Percentiles rank a stretch among this genome's conserved stretches.
phyloP scores from a whole-genome alignment of 2,329 filamentous ascomycete species.

The Nemania abortiva region DNA sequence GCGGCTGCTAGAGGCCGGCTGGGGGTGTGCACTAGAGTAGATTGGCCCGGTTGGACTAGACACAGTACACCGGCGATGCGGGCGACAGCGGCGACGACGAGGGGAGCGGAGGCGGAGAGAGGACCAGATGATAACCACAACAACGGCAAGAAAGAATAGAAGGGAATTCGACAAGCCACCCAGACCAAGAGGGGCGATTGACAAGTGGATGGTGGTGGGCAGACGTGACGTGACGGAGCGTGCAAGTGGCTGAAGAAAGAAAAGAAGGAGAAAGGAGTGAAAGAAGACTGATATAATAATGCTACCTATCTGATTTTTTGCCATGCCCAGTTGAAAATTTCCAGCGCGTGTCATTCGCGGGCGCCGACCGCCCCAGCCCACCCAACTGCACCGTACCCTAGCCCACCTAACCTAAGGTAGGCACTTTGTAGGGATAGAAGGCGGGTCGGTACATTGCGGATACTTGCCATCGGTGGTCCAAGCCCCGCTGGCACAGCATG shows the following conservation, averaged over 20 bases:
- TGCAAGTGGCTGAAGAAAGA: constrained; percentile 48
- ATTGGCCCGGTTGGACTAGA: constrained; percentile 15
- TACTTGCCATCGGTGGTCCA: no score
- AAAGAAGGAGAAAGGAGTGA: constrained; percentile 37
- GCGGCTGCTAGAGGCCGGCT: neutral
- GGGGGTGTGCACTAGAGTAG: constrained; percentile 6
- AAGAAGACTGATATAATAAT: constrained; percentile 18
- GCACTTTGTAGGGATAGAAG: neutral
- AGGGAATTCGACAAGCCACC: constrained; percentile 51
- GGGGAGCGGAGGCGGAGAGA: constrained; percentile 28
- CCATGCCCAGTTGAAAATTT: constrained; percentile 29
- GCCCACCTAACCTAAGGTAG: neutral
- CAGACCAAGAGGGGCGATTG: constrained; percentile 48
- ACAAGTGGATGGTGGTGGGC: constrained; percentile 47
- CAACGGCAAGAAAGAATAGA: constrained; percentile 47
- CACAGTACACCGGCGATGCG: constrained; percentile 23
- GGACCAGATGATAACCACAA: constrained; percentile 33
- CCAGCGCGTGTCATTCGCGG: constrained; percentile 29
- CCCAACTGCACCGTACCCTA: neutral
- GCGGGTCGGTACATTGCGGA: neutral
- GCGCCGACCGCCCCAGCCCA: constrained; percentile 1
- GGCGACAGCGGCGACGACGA: constrained; percentile 24
- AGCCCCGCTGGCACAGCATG: neutral
- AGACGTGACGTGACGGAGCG: constrained; percentile 51
- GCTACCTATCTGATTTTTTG: neutral